phyloP scores from a whole-genome alignment of 2,329 filamentous ascomycete genomes.

The Botryosphaeria dothidea region DNA sequence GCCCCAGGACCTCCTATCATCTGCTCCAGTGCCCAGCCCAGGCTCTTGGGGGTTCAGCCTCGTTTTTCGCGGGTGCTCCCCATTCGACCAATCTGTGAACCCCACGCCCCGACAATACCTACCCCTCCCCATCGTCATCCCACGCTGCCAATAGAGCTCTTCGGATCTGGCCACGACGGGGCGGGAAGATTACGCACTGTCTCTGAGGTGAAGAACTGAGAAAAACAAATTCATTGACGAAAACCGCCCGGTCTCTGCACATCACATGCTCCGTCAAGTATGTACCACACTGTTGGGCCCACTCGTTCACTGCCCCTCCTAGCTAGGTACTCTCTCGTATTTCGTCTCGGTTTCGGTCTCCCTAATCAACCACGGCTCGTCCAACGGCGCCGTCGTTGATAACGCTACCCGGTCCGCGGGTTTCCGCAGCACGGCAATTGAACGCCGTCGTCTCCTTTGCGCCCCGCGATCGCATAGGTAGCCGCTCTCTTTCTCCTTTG shows the following conservation, averaged over 20 bases:
- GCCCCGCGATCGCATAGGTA: not conserved
- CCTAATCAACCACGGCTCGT: not conserved
- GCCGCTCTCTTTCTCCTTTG: not conserved
- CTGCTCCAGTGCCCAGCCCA: not conserved
- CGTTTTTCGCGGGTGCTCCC: not conserved
- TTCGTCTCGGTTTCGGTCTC: not conserved
- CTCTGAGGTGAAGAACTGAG: not conserved
- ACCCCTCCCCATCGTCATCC: not conserved
- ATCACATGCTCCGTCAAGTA: not conserved
- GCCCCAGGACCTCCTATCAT: not conserved
- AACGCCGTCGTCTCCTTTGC: not conserved
- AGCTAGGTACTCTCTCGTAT: not conserved
- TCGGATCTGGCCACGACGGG: not conserved
- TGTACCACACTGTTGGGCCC: not conserved
- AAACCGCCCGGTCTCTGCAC: not conserved
- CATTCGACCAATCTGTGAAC: not conserved
- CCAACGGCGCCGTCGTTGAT: not conserved
- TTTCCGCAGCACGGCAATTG: not conserved
- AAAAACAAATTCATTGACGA: not conserved
- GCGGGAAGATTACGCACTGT: not conserved
- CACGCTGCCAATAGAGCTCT: not conserved
- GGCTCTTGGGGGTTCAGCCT: conserved; percentile 6
- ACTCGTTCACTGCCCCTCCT: not conserved
- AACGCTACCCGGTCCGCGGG: conserved; percentile 3
- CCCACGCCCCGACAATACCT: not conserved